Evolutionary conservation across 129 eudicot genomes (phyloP), one percentile per base, ranked within the genome.

Genomic region (Arctium lappa): DNA sequence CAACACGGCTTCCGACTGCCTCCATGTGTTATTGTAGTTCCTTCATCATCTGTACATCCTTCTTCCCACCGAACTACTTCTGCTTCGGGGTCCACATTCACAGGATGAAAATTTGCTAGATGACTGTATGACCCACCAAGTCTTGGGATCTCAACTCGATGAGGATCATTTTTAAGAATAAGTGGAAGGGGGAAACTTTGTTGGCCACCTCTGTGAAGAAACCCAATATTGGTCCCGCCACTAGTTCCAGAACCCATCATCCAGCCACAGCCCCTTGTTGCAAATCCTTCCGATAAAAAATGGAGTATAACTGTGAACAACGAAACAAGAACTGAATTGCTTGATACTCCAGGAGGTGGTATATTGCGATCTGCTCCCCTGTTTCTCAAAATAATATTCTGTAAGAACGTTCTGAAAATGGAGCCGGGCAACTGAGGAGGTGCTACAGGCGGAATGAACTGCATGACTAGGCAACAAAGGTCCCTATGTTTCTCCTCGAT

Each of bases 401-500:
- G 97, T 68, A 96, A 79, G 60, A 96, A 90, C 8, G 91, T 88
- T 89, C 94, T 89, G 83, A 96, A 93, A 72, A 96, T 89, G 8
- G 99, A 91, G 72, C 99, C 99, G 22, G 98, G 99, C 39, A 88
- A 79, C 89, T 93, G 99, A 63, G 89, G 88, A 56, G 98, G 98
- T 34, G 88, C 80, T 81, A 85, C 90, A n/a, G 99, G 99, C 50
- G 99, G 99, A 77, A 93, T 84, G 80, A 93, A 96, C 82, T 93
- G 95, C 90, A 96, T 90, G 71, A 96, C 97, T 66, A 93, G 82
- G 79, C 89, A 86, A 74, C 99, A 93, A 12, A 96, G 93, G 75
- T 93, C 99, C 88, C 99, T 89, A 81, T 96, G 99, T 89, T 93
- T 96, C 90, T 91, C 97, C 85, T 96, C 99, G 53, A 96, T 92